phyloP scores from a whole-genome alignment of 257 asterid genomes.

The Craterostigma plantagineum region DNA sequence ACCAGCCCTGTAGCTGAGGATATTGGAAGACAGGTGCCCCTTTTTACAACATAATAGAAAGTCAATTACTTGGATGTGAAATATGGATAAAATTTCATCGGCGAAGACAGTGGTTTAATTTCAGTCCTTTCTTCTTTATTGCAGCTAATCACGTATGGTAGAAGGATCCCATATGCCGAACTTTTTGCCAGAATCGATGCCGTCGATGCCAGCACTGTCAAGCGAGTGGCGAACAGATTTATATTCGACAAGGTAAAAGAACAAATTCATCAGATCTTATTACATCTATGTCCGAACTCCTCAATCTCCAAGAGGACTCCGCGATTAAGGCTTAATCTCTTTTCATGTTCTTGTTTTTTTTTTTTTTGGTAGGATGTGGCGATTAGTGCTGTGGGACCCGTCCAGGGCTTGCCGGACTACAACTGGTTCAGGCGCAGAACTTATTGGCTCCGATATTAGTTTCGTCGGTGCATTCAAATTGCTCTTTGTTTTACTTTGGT shows the following conservation, averaged over 20 bases:
- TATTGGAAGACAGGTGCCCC: constrained; percentile 92
- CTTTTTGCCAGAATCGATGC: constrained; percentile 90
- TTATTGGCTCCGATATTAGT: constrained; percentile 96
- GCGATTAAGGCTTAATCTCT: no score
- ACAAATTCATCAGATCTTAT: no score
- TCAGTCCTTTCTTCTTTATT: constrained; percentile 1
- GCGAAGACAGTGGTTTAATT: no score
- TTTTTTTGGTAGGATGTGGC: constrained; percentile 92
- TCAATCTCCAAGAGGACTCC: no score
- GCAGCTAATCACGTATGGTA: constrained; percentile 89
- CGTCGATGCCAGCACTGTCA: constrained; percentile 68
- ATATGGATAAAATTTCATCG: no score
- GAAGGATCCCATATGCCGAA: constrained; percentile 88
- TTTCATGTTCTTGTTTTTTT: background rate
- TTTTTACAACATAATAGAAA: background rate
- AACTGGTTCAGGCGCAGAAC: constrained; percentile 99
- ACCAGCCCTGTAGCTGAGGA: constrained; percentile 89
- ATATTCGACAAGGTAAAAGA: constrained; percentile 55
- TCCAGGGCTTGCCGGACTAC: constrained; percentile 80
- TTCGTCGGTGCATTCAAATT: background rate
- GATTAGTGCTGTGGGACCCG: constrained; percentile 63
- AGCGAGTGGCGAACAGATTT: constrained; percentile 80
- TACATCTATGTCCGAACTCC: no score
- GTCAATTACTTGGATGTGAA: background rate
- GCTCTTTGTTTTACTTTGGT: no score